Percentiles rank a stretch among this genome's conserved stretches.
Conservation (phyloP, 768 basidiomycete species). For the Tricholoma matsutake region DNA sequence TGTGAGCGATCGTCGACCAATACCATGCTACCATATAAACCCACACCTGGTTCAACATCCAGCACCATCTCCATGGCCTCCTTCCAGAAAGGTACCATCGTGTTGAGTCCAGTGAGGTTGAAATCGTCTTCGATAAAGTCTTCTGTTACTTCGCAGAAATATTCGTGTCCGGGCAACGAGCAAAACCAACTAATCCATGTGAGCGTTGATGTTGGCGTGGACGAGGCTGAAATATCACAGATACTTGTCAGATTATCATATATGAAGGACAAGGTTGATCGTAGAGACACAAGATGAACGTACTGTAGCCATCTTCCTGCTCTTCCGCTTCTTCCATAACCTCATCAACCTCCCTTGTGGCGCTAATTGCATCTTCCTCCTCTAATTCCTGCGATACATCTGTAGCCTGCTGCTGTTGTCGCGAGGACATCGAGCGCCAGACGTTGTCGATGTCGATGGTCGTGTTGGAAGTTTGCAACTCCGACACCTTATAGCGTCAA, state of each 20-base stretch:
- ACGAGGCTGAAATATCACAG: constrained; percentile 58
- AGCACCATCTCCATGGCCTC: constrained; percentile 99
- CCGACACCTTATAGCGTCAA: constrained; percentile 23
- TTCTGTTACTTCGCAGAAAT: constrained; percentile 97
- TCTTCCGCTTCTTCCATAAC: constrained; percentile 82
- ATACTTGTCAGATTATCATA: constrained; percentile 19
- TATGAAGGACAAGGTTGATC: constrained; percentile 6
- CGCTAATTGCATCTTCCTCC: constrained; percentile 63
- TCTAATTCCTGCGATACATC: constrained; percentile 53
- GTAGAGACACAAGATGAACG: constrained; percentile 35
- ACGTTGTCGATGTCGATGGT: constrained; percentile 23
- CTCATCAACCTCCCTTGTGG: constrained; percentile 63
- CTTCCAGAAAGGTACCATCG: constrained; percentile 99
- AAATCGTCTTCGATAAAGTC: constrained; percentile 99
- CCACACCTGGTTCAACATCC: constrained; percentile 95
- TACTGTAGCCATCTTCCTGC: constrained; percentile 77
- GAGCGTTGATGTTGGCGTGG: constrained; percentile 85
- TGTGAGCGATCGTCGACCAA: constrained; percentile 4
- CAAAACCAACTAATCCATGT: constrained; percentile 99
- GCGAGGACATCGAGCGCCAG: constrained; percentile 32
- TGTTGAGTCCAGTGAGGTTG: constrained; percentile 94
- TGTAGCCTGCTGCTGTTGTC: constrained; percentile 34
- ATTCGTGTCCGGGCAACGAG: constrained; percentile 92
- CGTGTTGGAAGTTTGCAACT: constrained; percentile 30
- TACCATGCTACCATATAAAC: background rate